Evolutionary conservation across 1,139 yeast species (phyloP).

Genomic region (Taphrina deformans): DNA sequence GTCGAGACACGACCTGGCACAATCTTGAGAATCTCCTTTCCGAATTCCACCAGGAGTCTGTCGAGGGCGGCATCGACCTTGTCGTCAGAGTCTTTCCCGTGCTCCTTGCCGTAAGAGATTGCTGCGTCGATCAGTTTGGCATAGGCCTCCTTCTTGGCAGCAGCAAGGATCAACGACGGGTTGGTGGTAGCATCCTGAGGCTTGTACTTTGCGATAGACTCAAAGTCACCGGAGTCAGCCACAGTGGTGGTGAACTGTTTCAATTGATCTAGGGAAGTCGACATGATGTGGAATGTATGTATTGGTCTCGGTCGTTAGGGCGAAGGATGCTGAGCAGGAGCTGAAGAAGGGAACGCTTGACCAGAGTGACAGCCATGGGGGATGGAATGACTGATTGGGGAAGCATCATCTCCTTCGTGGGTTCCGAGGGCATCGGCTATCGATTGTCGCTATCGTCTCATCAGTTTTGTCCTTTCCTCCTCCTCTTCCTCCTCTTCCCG

Average conservation of each 20-base stretch:
- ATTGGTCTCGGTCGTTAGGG: too few relatives aligned
- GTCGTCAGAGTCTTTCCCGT: constrained; percentile 46
- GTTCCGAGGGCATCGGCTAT: not conserved
- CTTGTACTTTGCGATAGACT: constrained; percentile 85
- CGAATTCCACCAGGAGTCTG: constrained; percentile 91
- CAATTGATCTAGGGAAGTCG: constrained; percentile 79
- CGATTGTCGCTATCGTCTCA: not conserved
- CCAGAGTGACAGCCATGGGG: not conserved
- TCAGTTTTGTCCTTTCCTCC: too few relatives aligned
- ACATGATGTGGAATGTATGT: constrained; percentile 48
- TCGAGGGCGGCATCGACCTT: constrained; percentile 81
- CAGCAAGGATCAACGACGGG: constrained; percentile 96
- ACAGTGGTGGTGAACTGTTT: constrained; percentile 93
- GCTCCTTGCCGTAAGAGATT: constrained; percentile 73
- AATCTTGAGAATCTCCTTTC: constrained; percentile 85
- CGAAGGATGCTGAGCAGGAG: not conserved
- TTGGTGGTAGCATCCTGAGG: constrained; percentile 99
- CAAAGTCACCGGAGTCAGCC: constrained; percentile 98
- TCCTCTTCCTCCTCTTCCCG: not conserved
- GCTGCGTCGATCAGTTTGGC: constrained; percentile 88
- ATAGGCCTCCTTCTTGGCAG: constrained; percentile 86
- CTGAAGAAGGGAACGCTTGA: not conserved
- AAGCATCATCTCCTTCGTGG: not conserved
- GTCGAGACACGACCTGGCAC: constrained; percentile 99
- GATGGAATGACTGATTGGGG: not conserved